A percentile compares a stretch with the other conserved stretches of the same genome.
Conservation (phyloP, 805 yeast genomes). For the Saturnispora saitoi region DNA sequence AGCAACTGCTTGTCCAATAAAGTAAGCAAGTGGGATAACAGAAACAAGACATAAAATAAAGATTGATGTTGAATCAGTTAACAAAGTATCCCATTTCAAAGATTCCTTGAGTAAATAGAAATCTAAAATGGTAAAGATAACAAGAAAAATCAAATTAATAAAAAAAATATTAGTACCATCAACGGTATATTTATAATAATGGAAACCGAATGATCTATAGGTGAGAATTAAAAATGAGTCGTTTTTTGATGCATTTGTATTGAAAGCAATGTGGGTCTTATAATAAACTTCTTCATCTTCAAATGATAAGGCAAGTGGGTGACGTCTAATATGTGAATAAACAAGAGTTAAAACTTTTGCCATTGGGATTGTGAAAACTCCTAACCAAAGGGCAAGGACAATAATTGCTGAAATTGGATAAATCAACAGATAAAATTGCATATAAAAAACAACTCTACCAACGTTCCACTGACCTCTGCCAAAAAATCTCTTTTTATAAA, state of each 20-base stretch:
- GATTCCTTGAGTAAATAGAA: conserved; percentile 52
- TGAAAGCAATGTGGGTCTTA: conserved; percentile 20
- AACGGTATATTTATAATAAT: conserved; percentile 91
- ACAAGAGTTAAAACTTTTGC: conserved; percentile 65
- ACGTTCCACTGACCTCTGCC: conserved; percentile 90
- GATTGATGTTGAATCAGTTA: conserved; percentile 56
- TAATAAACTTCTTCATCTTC: conserved; percentile 48
- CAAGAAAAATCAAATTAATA: conserved; percentile 73
- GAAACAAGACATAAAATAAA: conserved; percentile 74
- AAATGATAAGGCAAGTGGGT: conserved; percentile 82
- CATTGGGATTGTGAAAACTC: conserved; percentile 90
- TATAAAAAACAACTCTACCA: conserved; percentile 71
- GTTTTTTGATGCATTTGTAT: conserved; percentile 30
- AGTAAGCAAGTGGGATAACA: conserved; percentile 89
- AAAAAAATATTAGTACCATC: conserved; percentile 94
- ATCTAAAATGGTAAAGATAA: conserved; percentile 74
- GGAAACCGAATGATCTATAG: conserved; percentile 84
- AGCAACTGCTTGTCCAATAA: conserved; percentile 98
- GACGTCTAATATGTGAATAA: conserved; percentile 72
- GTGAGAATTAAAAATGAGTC: conserved; percentile 74
- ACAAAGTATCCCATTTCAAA: conserved; percentile 29
- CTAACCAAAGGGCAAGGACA: conserved; percentile 63
- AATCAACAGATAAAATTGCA: conserved; percentile 57
- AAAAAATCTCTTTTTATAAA: conserved; percentile 45
- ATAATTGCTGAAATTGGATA: conserved; percentile 58